Evolutionary conservation across 805 yeast species (phyloP).

Genomic region (Saccharomycopsis schoenii): DNA sequence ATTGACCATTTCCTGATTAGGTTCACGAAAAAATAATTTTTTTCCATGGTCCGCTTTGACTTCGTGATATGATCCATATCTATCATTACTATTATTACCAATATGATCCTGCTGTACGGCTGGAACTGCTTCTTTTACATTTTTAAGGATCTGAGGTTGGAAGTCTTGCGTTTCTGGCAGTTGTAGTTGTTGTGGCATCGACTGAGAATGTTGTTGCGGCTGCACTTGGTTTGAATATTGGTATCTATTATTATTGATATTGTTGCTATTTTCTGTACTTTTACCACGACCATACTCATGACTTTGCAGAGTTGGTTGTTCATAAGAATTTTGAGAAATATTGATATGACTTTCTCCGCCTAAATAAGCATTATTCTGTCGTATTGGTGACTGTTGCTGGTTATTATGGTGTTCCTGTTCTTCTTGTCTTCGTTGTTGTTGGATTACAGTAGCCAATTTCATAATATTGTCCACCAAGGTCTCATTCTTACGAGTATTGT

Average conservation of each 20-base stretch:
- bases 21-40: background rate
- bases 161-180: background rate
- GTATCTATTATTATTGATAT: background rate
- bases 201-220: background rate
- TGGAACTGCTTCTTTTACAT: background rate
- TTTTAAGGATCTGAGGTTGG: background rate
- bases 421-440: background rate
- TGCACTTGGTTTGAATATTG: background rate
- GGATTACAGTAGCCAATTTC: background rate
- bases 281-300: background rate
- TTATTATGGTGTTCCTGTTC: background rate
- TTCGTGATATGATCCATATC: conserved; percentile 1
- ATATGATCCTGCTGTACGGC: background rate
- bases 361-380: background rate
- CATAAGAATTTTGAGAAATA: background rate
- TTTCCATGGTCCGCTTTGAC: background rate
- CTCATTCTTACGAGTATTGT: background rate
- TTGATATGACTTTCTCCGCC: background rate
- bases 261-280: background rate
- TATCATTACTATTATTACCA: background rate
- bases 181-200: background rate
- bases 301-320: background rate
- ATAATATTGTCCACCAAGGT: background rate
- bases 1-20: too few relatives aligned
- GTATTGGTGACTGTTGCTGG: background rate